A percentile compares a stretch with the other conserved stretches of the same genome.
These are phyloP conservation scores for Colletotrichum cuscutae DNA, from an alignment of 2,329 filamentous ascomycete species.

Conservation along the genomic window DNA sequence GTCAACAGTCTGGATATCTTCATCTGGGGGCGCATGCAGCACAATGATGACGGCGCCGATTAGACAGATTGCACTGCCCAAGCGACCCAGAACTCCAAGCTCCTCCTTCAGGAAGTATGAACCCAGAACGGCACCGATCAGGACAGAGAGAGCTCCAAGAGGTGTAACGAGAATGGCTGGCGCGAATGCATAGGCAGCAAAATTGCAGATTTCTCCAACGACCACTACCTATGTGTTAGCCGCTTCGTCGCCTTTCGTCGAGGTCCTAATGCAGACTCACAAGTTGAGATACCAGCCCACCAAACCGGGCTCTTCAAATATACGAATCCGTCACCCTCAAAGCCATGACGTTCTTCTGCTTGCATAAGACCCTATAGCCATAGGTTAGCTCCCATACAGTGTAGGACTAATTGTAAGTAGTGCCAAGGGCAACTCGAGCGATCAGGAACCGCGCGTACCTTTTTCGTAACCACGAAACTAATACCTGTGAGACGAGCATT, in stretches of 20 bases:
- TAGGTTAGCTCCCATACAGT: conserved; percentile 37
- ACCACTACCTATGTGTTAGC: conserved; percentile 70
- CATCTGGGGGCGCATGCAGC: conserved; percentile 93
- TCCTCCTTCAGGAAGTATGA: conserved; percentile 94
- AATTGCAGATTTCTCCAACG: conserved; percentile 94
- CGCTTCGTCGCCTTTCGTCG: background rate
- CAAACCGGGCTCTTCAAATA: conserved; percentile 95
- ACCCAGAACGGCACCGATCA: conserved; percentile 94
- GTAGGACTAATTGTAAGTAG: conserved; percentile 5
- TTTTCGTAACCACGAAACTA: conserved; percentile 99
- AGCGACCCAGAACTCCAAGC: conserved; percentile 88
- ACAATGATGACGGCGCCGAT: conserved; percentile 98
- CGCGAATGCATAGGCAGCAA: conserved; percentile 97
- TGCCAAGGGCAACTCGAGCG: conserved; percentile 1
- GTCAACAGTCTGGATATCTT: conserved; percentile 90
- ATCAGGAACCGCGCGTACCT: conserved; percentile 67
- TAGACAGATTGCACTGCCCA: conserved; percentile 95
- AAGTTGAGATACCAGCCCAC: conserved; percentile 94
- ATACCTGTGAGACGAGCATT: conserved; percentile 67
- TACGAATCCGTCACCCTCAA: conserved; percentile 94
- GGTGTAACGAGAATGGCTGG: conserved; percentile 98
- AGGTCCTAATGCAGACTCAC: conserved; percentile 63
- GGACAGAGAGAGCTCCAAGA: conserved; percentile 89
- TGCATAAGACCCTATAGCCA: conserved; percentile 81
- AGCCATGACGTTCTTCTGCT: conserved; percentile 90